Percentiles rank a stretch among this genome's conserved stretches.
These are phyloP conservation scores for Ceratocystis colombiana DNA, from an alignment of 2,329 filamentous ascomycete genomes.

Conservation along the genomic window DNA sequence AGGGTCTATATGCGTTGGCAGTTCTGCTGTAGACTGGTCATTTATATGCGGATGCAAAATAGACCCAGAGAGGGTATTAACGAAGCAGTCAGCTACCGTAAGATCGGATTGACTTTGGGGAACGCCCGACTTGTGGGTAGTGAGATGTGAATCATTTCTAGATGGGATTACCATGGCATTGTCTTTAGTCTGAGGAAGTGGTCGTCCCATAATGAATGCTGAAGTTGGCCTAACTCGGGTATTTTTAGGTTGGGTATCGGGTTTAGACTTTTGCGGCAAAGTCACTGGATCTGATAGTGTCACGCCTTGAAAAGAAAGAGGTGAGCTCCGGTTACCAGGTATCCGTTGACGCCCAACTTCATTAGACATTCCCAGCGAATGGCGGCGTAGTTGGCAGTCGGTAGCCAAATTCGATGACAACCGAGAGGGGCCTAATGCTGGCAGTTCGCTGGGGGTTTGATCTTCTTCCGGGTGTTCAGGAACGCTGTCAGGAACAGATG, in stretches of 20 bases:
- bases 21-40: background rate
- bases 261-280: background rate
- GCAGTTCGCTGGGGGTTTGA: background rate
- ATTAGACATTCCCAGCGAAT: background rate
- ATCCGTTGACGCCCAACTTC: background rate
- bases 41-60: background rate
- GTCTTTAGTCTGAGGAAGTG: background rate
- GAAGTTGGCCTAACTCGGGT: background rate
- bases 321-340: background rate
- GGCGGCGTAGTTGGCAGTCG: background rate
- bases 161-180: background rate
- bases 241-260: background rate
- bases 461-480: background rate
- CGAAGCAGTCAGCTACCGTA: background rate
- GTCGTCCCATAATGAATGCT: background rate
- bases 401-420: background rate
- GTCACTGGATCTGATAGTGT: background rate
- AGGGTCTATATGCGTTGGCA: background rate
- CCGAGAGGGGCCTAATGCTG: too few species aligned
- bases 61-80: too few species aligned
- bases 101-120: background rate
- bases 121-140: background rate
- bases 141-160: background rate
- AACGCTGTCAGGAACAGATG: conserved; percentile 7
- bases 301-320: background rate